These are phyloP conservation scores for Avicennia marina DNA, from an alignment of 257 asterid genomes.

Conservation along the genomic window DNA sequence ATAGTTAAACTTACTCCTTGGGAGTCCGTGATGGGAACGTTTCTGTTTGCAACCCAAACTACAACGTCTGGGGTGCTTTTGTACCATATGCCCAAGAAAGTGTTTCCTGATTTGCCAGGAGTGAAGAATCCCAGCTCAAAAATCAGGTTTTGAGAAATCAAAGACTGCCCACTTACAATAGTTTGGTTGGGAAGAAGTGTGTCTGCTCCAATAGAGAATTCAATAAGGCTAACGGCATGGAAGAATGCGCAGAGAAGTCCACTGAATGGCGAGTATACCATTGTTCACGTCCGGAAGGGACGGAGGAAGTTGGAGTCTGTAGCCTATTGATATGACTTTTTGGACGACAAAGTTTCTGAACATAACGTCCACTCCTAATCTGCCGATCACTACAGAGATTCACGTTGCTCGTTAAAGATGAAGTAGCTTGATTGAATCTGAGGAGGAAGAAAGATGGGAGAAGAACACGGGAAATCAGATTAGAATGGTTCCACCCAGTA, in stretches of 20 bases:
- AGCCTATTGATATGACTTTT: too few relatives aligned
- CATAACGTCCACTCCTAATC: too few relatives aligned
- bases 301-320: too few relatives aligned
- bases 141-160: slow-evolving; percentile 10
- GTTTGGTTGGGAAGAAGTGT: slow-evolving; percentile 11
- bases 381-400: too few relatives aligned
- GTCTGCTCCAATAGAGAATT: not conserved
- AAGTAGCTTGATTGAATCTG: too few relatives aligned
- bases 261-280: too few relatives aligned
- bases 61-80: slow-evolving; percentile 10
- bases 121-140: slow-evolving; percentile 26
- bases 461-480: too few relatives aligned
- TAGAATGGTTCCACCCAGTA: too few relatives aligned
- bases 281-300: too few relatives aligned
- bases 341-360: too few relatives aligned
- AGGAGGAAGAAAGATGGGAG: too few relatives aligned
- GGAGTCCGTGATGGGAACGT: slow-evolving; percentile 9
- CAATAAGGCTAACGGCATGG: not conserved
- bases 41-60: slow-evolving; percentile 25
- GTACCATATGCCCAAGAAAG: slow-evolving; percentile 24
- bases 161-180: not conserved
- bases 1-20: not conserved
- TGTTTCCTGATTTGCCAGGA: slow-evolving; percentile 9
- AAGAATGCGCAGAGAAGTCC: not conserved
- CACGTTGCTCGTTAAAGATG: too few relatives aligned